These are phyloP conservation scores for Nadsonia starkeyi-henricii DNA, from an alignment of 1,139 yeast genomes.

Conservation along the genomic window DNA sequence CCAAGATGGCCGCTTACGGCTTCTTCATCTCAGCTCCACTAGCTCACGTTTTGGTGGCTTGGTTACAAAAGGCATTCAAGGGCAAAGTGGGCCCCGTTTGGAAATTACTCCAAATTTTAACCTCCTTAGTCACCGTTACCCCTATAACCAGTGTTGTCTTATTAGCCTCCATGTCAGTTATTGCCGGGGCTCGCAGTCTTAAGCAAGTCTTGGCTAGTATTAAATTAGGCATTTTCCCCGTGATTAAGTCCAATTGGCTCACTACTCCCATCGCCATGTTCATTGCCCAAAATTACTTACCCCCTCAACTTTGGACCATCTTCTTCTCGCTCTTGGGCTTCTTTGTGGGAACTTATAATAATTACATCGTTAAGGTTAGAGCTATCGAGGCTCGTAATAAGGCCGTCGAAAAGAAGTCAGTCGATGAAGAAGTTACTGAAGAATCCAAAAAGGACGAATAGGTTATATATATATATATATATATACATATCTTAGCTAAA, in stretches of 20 bases:
- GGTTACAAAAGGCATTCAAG: slow-evolving; percentile 24
- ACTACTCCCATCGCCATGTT: slow-evolving; percentile 50
- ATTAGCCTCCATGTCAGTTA: slow-evolving; percentile 32
- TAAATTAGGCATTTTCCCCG: slow-evolving; percentile 37
- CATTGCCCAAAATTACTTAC: slow-evolving; percentile 60
- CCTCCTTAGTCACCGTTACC: slow-evolving; percentile 48
- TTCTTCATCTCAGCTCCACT: slow-evolving; percentile 58
- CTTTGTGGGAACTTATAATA: slow-evolving; percentile 64
- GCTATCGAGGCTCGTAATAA: neutral
- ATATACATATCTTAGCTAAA: too few relatives aligned
- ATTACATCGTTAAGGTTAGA: slow-evolving; percentile 40
- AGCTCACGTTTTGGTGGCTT: slow-evolving; percentile 36
- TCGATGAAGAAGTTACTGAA: too few relatives aligned
- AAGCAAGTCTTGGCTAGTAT: slow-evolving; percentile 28
- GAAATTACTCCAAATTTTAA: slow-evolving; percentile 44
- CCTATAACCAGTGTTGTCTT: slow-evolving; percentile 48
- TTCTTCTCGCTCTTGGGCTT: slow-evolving; percentile 66
- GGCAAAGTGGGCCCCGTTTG: slow-evolving; percentile 19
- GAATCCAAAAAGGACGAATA: too few relatives aligned
- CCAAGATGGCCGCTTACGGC: slow-evolving; percentile 63
- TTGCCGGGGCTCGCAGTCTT: slow-evolving; percentile 25
- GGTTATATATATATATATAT: too few relatives aligned
- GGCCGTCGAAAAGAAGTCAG: too few relatives aligned
- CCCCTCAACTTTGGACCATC: slow-evolving; percentile 73
- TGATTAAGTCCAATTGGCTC: slow-evolving; percentile 50